A percentile compares a stretch with the other conserved stretches of the same genome.
phyloP scores from a whole-genome alignment of 106 monocot species.

The Amphibolis antarctica region DNA sequence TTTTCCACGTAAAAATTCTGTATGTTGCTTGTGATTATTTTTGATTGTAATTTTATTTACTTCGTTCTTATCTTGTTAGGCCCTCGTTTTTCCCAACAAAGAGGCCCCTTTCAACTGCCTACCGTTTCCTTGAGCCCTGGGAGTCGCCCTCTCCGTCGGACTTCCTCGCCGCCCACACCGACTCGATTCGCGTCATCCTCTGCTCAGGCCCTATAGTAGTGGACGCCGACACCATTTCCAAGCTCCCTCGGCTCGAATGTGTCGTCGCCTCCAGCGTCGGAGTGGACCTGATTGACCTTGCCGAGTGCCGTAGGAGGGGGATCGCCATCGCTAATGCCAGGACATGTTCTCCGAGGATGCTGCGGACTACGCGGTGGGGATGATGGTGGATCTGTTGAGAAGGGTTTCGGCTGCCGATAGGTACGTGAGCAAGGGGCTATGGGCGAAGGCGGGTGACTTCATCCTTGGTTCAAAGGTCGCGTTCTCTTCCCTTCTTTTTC shows the following conservation, averaged over 20 bases:
- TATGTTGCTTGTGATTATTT: too few relatives aligned
- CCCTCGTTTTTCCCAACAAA: too few relatives aligned
- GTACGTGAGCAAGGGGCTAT: constrained; percentile 5
- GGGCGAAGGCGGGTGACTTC: constrained; percentile 1
- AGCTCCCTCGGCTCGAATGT: constrained; percentile 2
- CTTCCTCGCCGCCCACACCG: constrained; percentile 5
- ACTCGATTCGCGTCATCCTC: too few relatives aligned
- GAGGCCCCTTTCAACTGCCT: constrained; percentile 1
- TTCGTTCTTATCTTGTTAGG: too few relatives aligned
- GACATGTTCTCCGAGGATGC: constrained; percentile 2
- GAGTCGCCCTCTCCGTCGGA: not conserved
- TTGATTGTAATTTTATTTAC: too few relatives aligned
- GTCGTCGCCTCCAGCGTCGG: constrained; percentile 6
- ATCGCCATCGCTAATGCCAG: constrained; percentile 10
- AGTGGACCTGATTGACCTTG: constrained; percentile 2
- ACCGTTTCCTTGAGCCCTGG: constrained; percentile 10
- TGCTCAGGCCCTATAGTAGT: not conserved
- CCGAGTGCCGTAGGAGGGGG: constrained; percentile 8
- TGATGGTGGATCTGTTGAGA: constrained; percentile 2
- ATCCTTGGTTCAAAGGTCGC: constrained; percentile 1
- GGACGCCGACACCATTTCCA: not conserved
- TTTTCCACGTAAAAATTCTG: too few relatives aligned
- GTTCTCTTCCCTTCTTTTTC: too few relatives aligned
- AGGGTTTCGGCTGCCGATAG: constrained; percentile 8
- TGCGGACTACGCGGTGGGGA: constrained; percentile 10